Conservation (phyloP, 306 rosid genomes). For the Cicer judaicum region DNA sequence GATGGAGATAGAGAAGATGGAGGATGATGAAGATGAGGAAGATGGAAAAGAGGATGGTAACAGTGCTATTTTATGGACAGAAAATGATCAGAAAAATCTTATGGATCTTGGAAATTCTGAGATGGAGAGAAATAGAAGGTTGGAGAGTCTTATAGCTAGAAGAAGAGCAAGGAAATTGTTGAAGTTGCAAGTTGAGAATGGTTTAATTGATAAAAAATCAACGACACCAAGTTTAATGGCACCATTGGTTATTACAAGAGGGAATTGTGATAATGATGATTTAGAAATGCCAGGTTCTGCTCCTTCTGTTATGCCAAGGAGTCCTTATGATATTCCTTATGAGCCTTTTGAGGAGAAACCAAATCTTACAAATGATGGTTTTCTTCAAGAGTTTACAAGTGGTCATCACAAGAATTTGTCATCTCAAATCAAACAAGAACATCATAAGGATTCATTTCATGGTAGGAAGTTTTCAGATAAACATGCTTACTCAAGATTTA, state of each 20-base stretch:
- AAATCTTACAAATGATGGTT: slow-evolving; percentile 60
- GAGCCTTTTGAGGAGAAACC: slow-evolving; percentile 78
- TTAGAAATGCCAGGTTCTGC: slow-evolving; percentile 79
- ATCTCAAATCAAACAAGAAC: slow-evolving; percentile 43
- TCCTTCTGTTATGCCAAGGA: slow-evolving; percentile 65
- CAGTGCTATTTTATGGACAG: slow-evolving; percentile 84
- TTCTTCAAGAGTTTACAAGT: slow-evolving; percentile 61
- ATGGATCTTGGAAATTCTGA: slow-evolving; percentile 82
- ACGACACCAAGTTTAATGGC: slow-evolving; percentile 44
- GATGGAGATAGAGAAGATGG: slow-evolving; percentile 38
- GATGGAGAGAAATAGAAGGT: slow-evolving; percentile 78
- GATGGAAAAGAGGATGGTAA: slow-evolving; percentile 51
- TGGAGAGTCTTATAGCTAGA: slow-evolving; percentile 79
- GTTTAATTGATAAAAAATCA: slow-evolving; percentile 35
- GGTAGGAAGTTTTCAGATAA: slow-evolving; percentile 51
- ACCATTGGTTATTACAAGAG: slow-evolving; percentile 51
- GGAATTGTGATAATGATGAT: slow-evolving; percentile 40
- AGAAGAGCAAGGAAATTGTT: slow-evolving; percentile 61
- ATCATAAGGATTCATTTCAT: slow-evolving; percentile 7
- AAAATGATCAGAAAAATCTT: slow-evolving; percentile 75
- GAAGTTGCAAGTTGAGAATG: slow-evolving; percentile 53
- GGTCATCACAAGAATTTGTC: slow-evolving; percentile 54
- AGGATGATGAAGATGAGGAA: slow-evolving; percentile 54
- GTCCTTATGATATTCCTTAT: slow-evolving; percentile 79
- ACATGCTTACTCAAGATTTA: slow-evolving; percentile 48